Evolutionary conservation across 164 flowering plant genomes (phyloP).

Genomic region (Vitis cinerea): DNA sequence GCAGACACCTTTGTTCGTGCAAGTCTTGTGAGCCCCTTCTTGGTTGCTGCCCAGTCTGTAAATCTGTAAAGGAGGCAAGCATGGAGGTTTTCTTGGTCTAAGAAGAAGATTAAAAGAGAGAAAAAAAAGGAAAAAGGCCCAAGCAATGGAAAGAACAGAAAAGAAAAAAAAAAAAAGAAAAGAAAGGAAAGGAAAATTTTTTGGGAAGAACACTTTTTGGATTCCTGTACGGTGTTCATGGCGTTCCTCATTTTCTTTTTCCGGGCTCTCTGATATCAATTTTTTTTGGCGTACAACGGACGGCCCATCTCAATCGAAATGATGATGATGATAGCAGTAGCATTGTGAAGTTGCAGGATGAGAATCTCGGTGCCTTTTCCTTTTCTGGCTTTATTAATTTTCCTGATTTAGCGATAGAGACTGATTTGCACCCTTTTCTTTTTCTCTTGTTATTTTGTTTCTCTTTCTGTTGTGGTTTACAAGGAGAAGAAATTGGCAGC

Average conservation of each 20-base stretch:
- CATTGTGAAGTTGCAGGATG: background rate
- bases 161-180: background rate
- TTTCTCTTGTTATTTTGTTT: background rate
- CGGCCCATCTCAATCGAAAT: conserved; percentile 1
- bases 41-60: conserved; percentile 42
- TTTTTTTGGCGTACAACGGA: conserved; percentile 3
- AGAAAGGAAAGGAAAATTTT: background rate
- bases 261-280: conserved; percentile 4
- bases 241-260: background rate
- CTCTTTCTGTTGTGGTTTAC: background rate
- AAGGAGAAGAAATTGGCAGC: background rate
- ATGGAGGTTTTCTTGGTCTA: conserved; percentile 47
- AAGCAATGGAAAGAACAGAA: background rate
- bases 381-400: background rate
- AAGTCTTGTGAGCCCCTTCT: conserved; percentile 36
- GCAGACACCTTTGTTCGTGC: conserved; percentile 56
- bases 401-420: background rate
- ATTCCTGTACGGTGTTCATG: conserved; percentile 4
- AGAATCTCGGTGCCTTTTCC: background rate
- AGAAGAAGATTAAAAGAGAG: no score
- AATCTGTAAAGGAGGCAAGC: conserved; percentile 35
- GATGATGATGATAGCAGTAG: conserved; percentile 2
- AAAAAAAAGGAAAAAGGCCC: background rate
- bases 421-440: background rate
- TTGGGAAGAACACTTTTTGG: conserved; percentile 2